Percentiles rank a stretch among this genome's conserved stretches.
Conservation (phyloP, 805 yeast species). For the Metschnikowia koreensis region DNA sequence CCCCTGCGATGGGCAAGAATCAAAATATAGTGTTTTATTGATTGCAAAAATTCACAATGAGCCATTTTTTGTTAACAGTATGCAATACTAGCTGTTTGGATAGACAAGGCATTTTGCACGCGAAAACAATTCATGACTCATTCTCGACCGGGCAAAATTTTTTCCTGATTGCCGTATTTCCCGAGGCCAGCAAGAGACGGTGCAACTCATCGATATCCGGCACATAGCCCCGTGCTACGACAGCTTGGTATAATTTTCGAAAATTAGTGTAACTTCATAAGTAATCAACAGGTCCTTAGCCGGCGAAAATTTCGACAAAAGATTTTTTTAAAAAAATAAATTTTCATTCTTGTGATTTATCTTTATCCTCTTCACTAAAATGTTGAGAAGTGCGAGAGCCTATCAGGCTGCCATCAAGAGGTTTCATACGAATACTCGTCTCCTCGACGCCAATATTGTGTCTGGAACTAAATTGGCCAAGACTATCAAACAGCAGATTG, state of each 20-base stretch:
- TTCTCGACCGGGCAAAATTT: constrained; percentile 1
- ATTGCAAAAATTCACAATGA: background rate
- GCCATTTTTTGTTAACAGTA: background rate
- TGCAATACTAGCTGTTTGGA: background rate
- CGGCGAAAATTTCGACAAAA: background rate
- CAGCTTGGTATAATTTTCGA: background rate
- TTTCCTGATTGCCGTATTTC: constrained; percentile 1
- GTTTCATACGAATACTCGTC: constrained; percentile 15
- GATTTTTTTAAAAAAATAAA: background rate
- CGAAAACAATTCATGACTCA: constrained; percentile 5
- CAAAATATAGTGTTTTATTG: background rate
- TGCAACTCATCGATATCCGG: constrained; percentile 11
- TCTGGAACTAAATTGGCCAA: constrained; percentile 45
- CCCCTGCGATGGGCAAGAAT: background rate
- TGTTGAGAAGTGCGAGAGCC: constrained; percentile 15
- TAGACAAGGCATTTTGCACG: background rate
- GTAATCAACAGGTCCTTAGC: background rate
- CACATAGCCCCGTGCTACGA: background rate
- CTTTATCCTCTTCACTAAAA: background rate
- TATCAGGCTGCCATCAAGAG: constrained; percentile 9
- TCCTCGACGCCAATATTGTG: constrained; percentile 34
- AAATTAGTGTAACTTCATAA: background rate
- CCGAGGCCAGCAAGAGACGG: background rate
- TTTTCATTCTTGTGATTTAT: no score
- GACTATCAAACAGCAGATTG: constrained; percentile 35